Base-by-base conservation (phyloP, 345 rosid species). In the Corchorus olitorius region DNA sequence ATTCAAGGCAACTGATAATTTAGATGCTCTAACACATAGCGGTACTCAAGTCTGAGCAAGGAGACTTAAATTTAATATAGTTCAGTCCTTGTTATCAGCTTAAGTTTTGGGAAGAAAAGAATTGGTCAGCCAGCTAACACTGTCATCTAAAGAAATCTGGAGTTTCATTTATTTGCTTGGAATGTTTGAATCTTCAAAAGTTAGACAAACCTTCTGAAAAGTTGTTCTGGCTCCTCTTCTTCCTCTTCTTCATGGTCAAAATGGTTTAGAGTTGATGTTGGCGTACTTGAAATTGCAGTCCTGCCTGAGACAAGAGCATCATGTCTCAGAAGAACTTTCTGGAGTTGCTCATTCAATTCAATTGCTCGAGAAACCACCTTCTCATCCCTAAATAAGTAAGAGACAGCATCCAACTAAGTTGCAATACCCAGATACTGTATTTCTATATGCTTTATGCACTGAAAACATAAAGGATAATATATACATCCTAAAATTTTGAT, bases 331-430 rank as follows among this genome's bases (percentile, higher is more conserved):
- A 96, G 93, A 84, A 91, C 86, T 66, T 80, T 96, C 88, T 96
- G 98, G 75, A 92, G 97, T 79, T 89, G 89, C 67, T 96, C 99
- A 76, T 96, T 96, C 85, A 93, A 84, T 56, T 89, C 97, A 74
- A 93, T 96, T 82, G 98, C 99, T 82, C 65, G 87, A 79, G 99
- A 96, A 79, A 96, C 91, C 75, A 91, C 80, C 78, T 80, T 91
- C 81, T 96, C 97, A 81, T 96, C 90, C 83, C 98, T 93, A 89
- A 69, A 81, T 73, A 79, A 67, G 72, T 53, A 43, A 77, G 74
- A 66, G 54, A 10, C 12, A 22, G 68, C 75, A 74, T 34, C 65
- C 50, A 76, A 69, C 46, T 60, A 74, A 68, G 76, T 61, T 37
- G 52, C 64, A 58, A 49, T 13, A 43, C 62, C 64, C 39, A 73